phyloP scores from a whole-genome alignment of 257 asterid species.

The Nyctanthes arbortristis region DNA sequence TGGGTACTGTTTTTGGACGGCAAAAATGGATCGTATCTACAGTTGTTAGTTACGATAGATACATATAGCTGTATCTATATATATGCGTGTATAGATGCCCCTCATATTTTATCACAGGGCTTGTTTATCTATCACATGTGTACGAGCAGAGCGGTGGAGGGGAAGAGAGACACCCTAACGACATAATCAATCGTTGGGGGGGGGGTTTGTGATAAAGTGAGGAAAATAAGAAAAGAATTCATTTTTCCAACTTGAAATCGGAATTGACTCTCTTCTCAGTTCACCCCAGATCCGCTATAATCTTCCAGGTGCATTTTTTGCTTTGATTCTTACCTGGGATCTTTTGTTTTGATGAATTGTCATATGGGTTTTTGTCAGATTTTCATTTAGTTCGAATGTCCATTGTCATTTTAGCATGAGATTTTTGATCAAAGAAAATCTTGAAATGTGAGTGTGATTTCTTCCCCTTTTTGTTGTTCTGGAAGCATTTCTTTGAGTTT shows the following conservation, averaged over 20 bases:
- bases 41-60: too few relatives aligned
- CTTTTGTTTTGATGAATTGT: background rate
- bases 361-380: background rate
- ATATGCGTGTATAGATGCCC: too few relatives aligned
- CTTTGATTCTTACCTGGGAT: background rate
- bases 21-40: background rate
- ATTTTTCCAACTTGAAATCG: background rate
- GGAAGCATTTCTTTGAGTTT: background rate
- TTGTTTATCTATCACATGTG: background rate
- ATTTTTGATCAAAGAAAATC: background rate
- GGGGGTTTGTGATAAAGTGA: background rate
- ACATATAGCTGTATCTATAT: background rate
- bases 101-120: background rate
- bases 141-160: background rate
- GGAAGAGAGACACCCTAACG: background rate
- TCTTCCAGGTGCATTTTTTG: background rate
- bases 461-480: background rate
- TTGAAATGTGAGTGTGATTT: background rate
- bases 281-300: background rate
- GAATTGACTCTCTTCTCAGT: background rate
- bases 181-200: background rate
- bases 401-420: background rate
- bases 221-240: background rate
- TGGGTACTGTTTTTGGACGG: background rate
- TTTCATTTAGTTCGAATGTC: background rate